Conservation (phyloP, 176 grass and related monocot species). For the Lolium perenne region DNA sequence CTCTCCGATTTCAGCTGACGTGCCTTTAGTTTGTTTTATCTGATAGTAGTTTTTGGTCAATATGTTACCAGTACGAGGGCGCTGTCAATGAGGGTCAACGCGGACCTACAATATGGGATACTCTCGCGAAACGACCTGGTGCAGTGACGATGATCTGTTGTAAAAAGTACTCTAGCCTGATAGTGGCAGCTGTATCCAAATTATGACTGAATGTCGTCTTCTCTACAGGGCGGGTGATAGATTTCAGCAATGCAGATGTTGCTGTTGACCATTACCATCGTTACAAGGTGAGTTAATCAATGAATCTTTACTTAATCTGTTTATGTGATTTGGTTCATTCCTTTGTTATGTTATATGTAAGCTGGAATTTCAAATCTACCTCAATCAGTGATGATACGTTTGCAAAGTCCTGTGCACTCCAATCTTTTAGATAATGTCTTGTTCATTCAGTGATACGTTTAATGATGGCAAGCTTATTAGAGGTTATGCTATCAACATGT, state of each 20-base stretch:
- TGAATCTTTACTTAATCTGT: background rate
- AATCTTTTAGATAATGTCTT: background rate
- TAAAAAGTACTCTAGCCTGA: conserved; percentile 3
- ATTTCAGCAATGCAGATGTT: conserved; percentile 96
- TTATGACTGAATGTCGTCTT: conserved; percentile 17
- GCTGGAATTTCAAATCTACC: background rate
- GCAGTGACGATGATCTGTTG: conserved; percentile 22
- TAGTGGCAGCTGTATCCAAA: background rate
- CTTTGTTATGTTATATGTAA: background rate
- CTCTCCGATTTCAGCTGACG: conserved; percentile 8
- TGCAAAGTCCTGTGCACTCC: background rate
- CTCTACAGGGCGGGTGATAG: conserved; percentile 77
- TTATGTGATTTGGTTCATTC: conserved; percentile 28
- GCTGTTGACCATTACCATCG: conserved; percentile 99
- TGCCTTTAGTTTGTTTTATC: conserved; percentile 5
- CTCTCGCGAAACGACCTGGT: conserved; percentile 77
- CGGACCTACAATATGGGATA: conserved; percentile 94
- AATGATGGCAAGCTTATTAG: conserved; percentile 8
- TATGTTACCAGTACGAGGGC: conserved; percentile 75
- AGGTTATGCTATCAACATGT: conserved; percentile 2
- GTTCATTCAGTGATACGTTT: background rate
- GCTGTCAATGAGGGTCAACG: conserved; percentile 81
- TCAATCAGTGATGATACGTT: background rate
- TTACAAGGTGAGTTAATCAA: conserved; percentile 63
- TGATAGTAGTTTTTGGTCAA: conserved; percentile 31